Conservation (phyloP, 768 basidiomycete genomes). For the Leucosporidium creatinivorum region DNA sequence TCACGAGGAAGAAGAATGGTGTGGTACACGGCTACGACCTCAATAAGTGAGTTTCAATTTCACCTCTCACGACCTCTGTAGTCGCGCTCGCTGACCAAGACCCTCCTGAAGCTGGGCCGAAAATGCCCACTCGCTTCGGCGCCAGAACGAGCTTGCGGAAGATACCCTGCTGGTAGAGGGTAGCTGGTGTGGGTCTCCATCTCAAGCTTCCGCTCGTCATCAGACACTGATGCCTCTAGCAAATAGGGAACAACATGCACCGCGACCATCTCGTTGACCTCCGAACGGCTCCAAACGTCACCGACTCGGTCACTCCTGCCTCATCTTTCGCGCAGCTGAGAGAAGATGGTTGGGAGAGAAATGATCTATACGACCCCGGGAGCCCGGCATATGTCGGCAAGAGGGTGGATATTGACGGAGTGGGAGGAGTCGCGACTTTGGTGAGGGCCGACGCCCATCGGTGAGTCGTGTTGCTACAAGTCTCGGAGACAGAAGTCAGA, state of each 20-base stretch:
- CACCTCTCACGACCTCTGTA: no score
- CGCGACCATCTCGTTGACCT: no score
- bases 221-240: no score
- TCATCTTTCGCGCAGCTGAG: no score
- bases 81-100: no score
- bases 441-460: conserved; percentile 15
- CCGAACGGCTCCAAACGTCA: no score
- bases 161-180: background rate
- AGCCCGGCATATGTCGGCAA: conserved; percentile 10
- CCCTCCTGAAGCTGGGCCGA: background rate
- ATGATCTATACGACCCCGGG: conserved; percentile 1
- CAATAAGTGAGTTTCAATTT: conserved; percentile 17
- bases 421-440: conserved; percentile 20
- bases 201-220: no score
- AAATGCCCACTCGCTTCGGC: background rate
- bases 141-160: background rate
- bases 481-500: no score
- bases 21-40: conserved; percentile 18
- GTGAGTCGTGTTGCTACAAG: background rate
- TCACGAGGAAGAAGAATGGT: conserved; percentile 2
- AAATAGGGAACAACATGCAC: no score
- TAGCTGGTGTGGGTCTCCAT: no score
- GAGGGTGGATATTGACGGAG: conserved; percentile 12
- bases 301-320: no score
- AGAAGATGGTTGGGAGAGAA: no score